A percentile compares a stretch with the other conserved stretches of the same genome.
These are phyloP conservation scores for Stemphylium vesicarium DNA, from an alignment of 2,329 filamentous ascomycete species.

Conservation along the genomic window DNA sequence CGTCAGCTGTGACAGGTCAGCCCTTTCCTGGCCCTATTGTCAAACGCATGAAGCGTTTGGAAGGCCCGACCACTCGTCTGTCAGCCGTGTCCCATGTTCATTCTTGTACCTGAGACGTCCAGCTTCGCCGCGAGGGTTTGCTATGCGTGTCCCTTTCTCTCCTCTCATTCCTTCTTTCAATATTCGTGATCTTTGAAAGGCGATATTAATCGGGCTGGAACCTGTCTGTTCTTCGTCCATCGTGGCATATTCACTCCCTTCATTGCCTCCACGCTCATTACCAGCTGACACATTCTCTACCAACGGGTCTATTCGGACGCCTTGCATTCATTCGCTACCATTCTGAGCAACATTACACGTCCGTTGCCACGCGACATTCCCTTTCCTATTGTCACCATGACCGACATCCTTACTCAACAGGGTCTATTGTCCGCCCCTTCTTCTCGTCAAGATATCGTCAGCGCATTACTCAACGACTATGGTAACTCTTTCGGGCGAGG, in stretches of 20 bases:
- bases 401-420: slow-evolving; percentile 34
- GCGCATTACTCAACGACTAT: slow-evolving; percentile 49
- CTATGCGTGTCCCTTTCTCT: slow-evolving; percentile 26
- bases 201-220: slow-evolving; percentile 31
- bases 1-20: slow-evolving; percentile 36
- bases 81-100: slow-evolving; percentile 40
- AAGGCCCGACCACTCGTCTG: slow-evolving; percentile 29
- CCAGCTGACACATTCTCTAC: not conserved
- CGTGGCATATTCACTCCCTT: slow-evolving; percentile 26
- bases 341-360: not conserved
- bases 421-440: slow-evolving; percentile 34
- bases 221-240: slow-evolving; percentile 21
- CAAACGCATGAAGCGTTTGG: slow-evolving; percentile 49
- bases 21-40: slow-evolving; percentile 32
- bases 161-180: slow-evolving; percentile 25
- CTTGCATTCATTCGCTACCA: slow-evolving; percentile 2
- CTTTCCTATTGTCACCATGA: slow-evolving; percentile 26
- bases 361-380: slow-evolving; percentile 4
- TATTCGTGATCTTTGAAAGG: slow-evolving; percentile 18
- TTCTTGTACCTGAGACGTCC: slow-evolving; percentile 43
- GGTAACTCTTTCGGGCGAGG: slow-evolving; percentile 38
- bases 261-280: slow-evolving; percentile 20
- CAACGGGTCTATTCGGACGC: slow-evolving; percentile 9
- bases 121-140: slow-evolving; percentile 32
- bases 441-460: slow-evolving; percentile 47